These are phyloP conservation scores for Halenospora varia DNA, from an alignment of 495 filamentous ascomycete genomes.

Conservation along the genomic window DNA sequence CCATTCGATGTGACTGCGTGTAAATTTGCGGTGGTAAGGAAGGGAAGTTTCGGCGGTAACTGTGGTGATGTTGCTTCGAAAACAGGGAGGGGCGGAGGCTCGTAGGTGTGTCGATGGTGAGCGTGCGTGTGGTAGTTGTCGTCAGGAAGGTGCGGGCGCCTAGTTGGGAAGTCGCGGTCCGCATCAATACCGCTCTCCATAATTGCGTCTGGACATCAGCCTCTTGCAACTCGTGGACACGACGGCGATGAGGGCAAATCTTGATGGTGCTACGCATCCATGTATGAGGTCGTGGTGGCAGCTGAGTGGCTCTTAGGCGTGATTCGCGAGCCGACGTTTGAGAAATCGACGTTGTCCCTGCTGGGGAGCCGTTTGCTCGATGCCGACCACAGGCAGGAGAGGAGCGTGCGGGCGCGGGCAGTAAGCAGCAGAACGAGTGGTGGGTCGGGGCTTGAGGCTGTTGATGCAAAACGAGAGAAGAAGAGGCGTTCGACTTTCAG, in stretches of 20 bases:
- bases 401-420: neutral
- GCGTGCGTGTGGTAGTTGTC: neutral
- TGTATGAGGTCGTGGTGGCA: constrained; percentile 20
- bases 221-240: too few relatives aligned
- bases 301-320: constrained; percentile 15
- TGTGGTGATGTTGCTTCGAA: constrained; percentile 16
- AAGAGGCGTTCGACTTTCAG: too few relatives aligned
- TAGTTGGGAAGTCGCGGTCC: constrained; percentile 27
- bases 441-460: too few relatives aligned
- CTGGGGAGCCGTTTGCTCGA: neutral
- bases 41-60: constrained; percentile 17
- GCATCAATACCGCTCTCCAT: constrained; percentile 26
- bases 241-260: too few relatives aligned
- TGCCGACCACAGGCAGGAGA: neutral
- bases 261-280: too few relatives aligned
- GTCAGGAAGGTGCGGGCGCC: constrained; percentile 13
- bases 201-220: constrained; percentile 23
- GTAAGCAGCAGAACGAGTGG: too few relatives aligned
- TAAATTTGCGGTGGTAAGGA: constrained; percentile 21
- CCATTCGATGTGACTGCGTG: constrained; percentile 21
- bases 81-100: constrained; percentile 12
- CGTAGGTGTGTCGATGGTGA: constrained; percentile 1
- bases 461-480: too few relatives aligned
- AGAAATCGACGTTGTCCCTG: constrained; percentile 3
- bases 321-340: constrained; percentile 21